A percentile compares a stretch with the other conserved stretches of the same genome.
phyloP scores from a whole-genome alignment of 176 grass and related monocot genomes.

The Tillandsia fasciculata region DNA sequence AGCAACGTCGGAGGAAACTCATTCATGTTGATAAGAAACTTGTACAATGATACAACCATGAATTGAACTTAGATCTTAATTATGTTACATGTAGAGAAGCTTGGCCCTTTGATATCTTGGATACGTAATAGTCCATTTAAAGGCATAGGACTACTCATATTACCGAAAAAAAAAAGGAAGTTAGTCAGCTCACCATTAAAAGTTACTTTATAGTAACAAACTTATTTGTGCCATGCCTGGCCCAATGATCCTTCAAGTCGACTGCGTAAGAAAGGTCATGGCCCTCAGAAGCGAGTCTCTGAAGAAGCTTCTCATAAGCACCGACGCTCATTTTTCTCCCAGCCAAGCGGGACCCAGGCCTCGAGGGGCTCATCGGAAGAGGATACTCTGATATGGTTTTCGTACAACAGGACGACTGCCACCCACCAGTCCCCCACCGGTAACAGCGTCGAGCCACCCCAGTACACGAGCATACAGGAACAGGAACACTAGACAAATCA shows the following conservation, averaged over 20 bases:
- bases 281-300: constrained; percentile 11
- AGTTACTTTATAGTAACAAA: background rate
- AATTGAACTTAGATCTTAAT: background rate
- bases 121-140: background rate
- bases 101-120: background rate
- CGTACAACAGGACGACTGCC: constrained; percentile 29
- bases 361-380: constrained; percentile 21
- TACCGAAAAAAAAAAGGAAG: background rate
- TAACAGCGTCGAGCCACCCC: constrained; percentile 15
- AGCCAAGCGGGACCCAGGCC: constrained; percentile 15
- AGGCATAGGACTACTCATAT: background rate
- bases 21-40: too few species aligned
- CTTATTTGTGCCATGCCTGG: constrained; percentile 2
- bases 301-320: constrained; percentile 23
- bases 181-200: background rate
- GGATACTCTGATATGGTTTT: constrained; percentile 23
- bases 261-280: background rate
- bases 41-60: background rate
- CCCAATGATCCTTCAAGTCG: constrained; percentile 5
- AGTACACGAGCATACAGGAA: constrained; percentile 23
- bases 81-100: background rate
- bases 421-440: constrained; percentile 22
- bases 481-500: constrained; percentile 18
- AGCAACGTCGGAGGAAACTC: too few species aligned
- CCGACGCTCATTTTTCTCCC: constrained; percentile 29